Percentiles rank a stretch among this genome's conserved stretches.
phyloP scores from a whole-genome alignment of 2,329 filamentous ascomycete species.

The Ascochyta viciae-villosae region DNA sequence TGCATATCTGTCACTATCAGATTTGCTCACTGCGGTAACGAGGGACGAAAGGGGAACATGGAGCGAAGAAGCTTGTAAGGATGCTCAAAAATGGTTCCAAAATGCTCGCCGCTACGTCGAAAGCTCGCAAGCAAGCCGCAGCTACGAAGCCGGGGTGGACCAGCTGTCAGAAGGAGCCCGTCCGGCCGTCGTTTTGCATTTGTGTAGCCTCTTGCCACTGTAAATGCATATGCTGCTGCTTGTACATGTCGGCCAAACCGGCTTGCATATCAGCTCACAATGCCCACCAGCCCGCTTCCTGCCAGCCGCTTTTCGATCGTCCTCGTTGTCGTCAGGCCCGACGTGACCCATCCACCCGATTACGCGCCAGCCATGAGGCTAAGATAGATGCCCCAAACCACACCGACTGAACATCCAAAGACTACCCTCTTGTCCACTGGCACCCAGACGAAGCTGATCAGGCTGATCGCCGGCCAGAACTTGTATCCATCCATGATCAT shows the following conservation, averaged over 20 bases:
- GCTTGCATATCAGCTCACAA: constrained; percentile 9
- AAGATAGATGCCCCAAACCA: constrained; percentile 78
- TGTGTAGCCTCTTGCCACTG: constrained; percentile 3
- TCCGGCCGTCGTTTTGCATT: not conserved
- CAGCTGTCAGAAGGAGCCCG: constrained; percentile 9
- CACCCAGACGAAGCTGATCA: constrained; percentile 74
- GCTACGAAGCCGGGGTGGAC: constrained; percentile 3
- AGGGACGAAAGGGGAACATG: constrained; percentile 1
- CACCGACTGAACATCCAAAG: constrained; percentile 73
- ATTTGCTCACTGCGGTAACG: not conserved
- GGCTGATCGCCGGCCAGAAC: constrained; percentile 74
- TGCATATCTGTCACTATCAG: constrained; percentile 7
- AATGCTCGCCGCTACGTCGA: not conserved
- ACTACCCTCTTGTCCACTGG: constrained; percentile 75
- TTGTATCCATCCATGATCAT: constrained; percentile 68
- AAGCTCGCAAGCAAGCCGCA: constrained; percentile 3
- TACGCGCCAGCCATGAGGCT: constrained; percentile 62
- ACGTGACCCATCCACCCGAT: not conserved
- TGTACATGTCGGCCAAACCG: constrained; percentile 5
- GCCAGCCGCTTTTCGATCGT: not conserved
- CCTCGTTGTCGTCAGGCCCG: constrained; percentile 1
- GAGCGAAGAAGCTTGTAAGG: constrained; percentile 10
- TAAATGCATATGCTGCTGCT: not conserved
- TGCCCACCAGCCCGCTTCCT: constrained; percentile 2
- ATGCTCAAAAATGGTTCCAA: constrained; percentile 2